These are phyloP conservation scores for Hibiscus mutabilis DNA, from an alignment of 345 rosid species.

Conservation along the genomic window DNA sequence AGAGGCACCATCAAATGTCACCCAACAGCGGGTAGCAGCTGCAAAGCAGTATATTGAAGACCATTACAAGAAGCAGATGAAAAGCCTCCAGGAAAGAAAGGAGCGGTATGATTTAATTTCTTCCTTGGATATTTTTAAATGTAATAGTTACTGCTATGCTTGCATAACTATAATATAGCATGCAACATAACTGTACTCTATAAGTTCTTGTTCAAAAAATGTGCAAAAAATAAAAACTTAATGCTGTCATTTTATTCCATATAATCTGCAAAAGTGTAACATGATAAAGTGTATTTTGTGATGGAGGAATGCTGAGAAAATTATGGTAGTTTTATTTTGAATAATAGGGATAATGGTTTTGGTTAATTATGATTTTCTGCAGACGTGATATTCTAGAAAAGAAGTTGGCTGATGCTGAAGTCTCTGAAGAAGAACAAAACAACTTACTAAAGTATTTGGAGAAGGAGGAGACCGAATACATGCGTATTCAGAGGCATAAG, in stretches of 20 bases:
- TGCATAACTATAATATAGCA: neutral
- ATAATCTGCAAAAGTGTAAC: neutral
- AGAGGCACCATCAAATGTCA: neutral
- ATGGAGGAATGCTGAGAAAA: no score
- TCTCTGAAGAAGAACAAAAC: constrained; percentile 89
- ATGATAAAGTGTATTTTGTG: neutral
- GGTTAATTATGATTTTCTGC: constrained; percentile 25
- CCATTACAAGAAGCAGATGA: neutral
- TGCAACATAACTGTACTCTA: neutral
- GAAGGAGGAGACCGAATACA: constrained; percentile 93
- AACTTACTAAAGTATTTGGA: constrained; percentile 78
- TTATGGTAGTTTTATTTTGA: no score
- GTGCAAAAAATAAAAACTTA: neutral
- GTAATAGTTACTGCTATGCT: neutral
- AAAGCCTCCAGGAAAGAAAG: neutral
- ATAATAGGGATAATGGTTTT: no score
- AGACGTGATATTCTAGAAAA: constrained; percentile 84
- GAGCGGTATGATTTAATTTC: neutral
- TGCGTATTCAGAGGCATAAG: constrained; percentile 97
- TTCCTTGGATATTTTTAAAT: neutral
- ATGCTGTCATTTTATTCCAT: neutral
- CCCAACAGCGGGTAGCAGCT: neutral
- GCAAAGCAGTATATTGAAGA: neutral
- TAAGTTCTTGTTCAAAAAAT: neutral
- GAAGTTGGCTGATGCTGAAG: constrained; percentile 97